Base-by-base conservation (phyloP, 139 green algal genomes). In the Gonium pectorale region DNA sequence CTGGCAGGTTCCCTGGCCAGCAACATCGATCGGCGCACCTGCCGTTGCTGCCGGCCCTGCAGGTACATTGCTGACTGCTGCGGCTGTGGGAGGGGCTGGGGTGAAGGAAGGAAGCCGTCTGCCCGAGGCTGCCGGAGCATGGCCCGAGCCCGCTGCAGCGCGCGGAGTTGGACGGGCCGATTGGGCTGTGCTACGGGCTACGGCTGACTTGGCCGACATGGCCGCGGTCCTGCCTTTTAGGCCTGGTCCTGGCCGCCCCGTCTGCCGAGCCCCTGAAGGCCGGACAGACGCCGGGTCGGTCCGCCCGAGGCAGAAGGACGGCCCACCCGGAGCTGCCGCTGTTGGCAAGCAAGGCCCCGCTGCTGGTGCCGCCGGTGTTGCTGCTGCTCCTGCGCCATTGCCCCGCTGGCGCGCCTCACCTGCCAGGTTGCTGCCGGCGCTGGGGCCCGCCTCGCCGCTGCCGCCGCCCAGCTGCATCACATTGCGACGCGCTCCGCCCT, bases 401-500 rank as follows among this genome's bases (percentile, higher is more conserved):
- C 59, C 75, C 75, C 40, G 38, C 27, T 59, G 75, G 33, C 77
- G 77, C 60, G 62, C 60, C 77, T 83, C 77, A 83, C 77, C 77
- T 83, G 77, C 43, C 5, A 62, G 37, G 64, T 85, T 35, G 64
- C 46, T 27, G 54, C n/a, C 29, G 17, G 9, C 46, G 49, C 51
- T 71, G 27, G 38, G 56, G 2, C 46, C 74, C 13, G 4, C 46
- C 35, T 31, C 64, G 37, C 64, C 38, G 46, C 64, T n/a, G 44
- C 63, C 78, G 35, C 38, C 75, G 19, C 38, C 51, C 0, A 56
- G 54, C 24, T 43, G 54, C 37, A 86, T n/a, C n/a, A 92, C 62
- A 81, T 94, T 95, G 64, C 91, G 90, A 69, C 83, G 87, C 9
- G 95, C 95, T 13, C 96, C 95, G 33, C 94, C 94, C 82, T 92